Evolutionary conservation across 306 rosid genomes (phyloP).

Genomic region (Hippophae rhamnoides): DNA sequence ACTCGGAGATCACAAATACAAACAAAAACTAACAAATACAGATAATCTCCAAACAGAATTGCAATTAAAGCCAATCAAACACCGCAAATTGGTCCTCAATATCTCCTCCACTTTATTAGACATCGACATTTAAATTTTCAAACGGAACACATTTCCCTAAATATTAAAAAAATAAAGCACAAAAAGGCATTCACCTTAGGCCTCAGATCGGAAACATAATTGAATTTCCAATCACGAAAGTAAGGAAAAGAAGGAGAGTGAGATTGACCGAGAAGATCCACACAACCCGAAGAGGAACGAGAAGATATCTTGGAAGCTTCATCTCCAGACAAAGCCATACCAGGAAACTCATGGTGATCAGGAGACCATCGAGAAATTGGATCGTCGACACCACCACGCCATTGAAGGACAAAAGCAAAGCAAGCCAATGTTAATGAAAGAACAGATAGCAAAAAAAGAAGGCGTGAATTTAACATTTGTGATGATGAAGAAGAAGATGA

Average conservation of each 20-base stretch:
- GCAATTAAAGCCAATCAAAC: no score
- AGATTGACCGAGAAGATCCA: conserved; percentile 28
- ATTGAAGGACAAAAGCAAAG: conserved; percentile 80
- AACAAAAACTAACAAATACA: neutral
- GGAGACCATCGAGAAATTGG: conserved; percentile 71
- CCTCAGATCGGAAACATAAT: conserved; percentile 43
- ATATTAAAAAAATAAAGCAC: neutral
- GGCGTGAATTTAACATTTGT: conserved; percentile 36
- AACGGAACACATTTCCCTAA: neutral
- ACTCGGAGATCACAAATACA: neutral
- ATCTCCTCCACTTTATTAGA: no score
- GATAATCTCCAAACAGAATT: neutral
- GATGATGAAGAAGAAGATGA: conserved; percentile 15
- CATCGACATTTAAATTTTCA: no score
- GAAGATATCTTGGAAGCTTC: conserved; percentile 21
- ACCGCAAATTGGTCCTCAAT: no score
- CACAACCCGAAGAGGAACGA: conserved; percentile 44
- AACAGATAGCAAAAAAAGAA: conserved; percentile 51
- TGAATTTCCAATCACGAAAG: conserved; percentile 57
- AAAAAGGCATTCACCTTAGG: conserved; percentile 46
- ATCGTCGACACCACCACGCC: conserved; percentile 86
- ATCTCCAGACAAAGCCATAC: conserved; percentile 34
- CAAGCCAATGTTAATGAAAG: conserved; percentile 64
- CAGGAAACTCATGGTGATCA: conserved; percentile 56
- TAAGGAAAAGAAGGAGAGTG: conserved; percentile 62